phyloP scores from a whole-genome alignment of 1,139 yeast genomes.

The Saccharomyces pastorianus region DNA sequence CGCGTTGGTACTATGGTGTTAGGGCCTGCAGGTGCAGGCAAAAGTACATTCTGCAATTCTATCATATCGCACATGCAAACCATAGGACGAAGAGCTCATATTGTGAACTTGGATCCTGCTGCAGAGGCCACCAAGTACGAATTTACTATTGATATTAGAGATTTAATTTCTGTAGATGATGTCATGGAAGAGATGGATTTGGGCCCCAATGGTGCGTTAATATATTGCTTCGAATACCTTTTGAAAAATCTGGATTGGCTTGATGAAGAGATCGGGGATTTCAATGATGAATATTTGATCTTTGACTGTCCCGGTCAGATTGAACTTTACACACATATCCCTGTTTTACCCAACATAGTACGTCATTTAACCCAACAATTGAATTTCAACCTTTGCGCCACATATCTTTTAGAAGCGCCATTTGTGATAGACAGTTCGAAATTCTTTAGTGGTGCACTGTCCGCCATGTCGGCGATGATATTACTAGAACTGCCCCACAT shows the following conservation, averaged over 20 bases:
- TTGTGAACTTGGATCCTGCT: conserved; percentile 94
- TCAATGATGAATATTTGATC: conserved; percentile 83
- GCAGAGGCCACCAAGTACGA: conserved; percentile 90
- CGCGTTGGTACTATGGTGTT: conserved; percentile 90
- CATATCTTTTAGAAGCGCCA: conserved; percentile 88
- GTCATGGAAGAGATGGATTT: conserved; percentile 93
- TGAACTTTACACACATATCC: conserved; percentile 89
- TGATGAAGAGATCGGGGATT: conserved; percentile 91
- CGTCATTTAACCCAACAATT: conserved; percentile 71
- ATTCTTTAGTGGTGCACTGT: conserved; percentile 88
- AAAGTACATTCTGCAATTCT: conserved; percentile 83
- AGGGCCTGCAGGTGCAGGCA: conserved; percentile 98
- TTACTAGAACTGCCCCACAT: conserved; percentile 89
- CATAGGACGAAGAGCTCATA: conserved; percentile 85
- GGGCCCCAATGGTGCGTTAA: conserved; percentile 93
- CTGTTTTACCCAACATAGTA: conserved; percentile 82
- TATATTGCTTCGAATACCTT: conserved; percentile 87
- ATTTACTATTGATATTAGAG: conserved; percentile 87
- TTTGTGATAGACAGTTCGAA: conserved; percentile 84
- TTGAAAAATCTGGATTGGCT: conserved; percentile 90
- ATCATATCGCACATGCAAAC: conserved; percentile 83
- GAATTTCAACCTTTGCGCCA: conserved; percentile 83
- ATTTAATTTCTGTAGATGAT: conserved; percentile 81
- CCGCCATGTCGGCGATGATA: conserved; percentile 98
- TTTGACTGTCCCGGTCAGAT: conserved; percentile 99